Base-by-base conservation (phyloP, 2,329 filamentous ascomycete species). In the Paraconiothyrium sp. region DNA sequence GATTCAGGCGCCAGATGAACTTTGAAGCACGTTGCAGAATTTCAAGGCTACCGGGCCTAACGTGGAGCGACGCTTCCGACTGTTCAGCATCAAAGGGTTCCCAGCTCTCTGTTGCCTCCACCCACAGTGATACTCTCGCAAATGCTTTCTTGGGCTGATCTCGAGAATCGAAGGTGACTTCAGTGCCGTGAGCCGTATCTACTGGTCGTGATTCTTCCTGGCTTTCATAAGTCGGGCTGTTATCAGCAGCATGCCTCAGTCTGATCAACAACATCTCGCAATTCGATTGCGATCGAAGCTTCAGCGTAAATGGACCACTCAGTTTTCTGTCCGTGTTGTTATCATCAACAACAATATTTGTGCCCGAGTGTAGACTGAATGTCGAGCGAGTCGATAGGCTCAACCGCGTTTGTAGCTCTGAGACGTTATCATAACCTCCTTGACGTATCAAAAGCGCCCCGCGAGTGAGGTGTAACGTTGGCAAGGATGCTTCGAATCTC, bases 371-470 rank as follows among this genome's bases (percentile, higher is more conserved):
- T 22, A 27, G 1, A 34, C 24, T 55, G 9, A 55, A 34, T 14
- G 14, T 44, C 7, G 52, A 55, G 13, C n/a, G 52, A 35, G 39
- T 27, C 4, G 39, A 44, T 8, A 55, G 27, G 1, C 4, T 16
- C 27, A 55, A 14, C 11, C 52, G 8, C 1, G 16, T 55, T 11
- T 9, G 16, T 32, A 13, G 20, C 37, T 54, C 32, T n/a, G 30
- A 44, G 22, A 35, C 27, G 22, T 24, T 55, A 2, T 44, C 39
- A 16, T 41, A 34, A 8, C 24, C 58, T 67, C 64, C 14, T 54
- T 60, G 37, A 64, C 57, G 50, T 61, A 66, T 51, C 10, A 70
- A 61, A 6, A 72, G 34, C 27, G 47, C 67, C 3, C 68, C 67
- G 10, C 57, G 44, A 35, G 57, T 59, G 7, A 74, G 54, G 7